Conservation (phyloP, 2,329 filamentous ascomycete species). For the Colletotrichum tabaci region DNA sequence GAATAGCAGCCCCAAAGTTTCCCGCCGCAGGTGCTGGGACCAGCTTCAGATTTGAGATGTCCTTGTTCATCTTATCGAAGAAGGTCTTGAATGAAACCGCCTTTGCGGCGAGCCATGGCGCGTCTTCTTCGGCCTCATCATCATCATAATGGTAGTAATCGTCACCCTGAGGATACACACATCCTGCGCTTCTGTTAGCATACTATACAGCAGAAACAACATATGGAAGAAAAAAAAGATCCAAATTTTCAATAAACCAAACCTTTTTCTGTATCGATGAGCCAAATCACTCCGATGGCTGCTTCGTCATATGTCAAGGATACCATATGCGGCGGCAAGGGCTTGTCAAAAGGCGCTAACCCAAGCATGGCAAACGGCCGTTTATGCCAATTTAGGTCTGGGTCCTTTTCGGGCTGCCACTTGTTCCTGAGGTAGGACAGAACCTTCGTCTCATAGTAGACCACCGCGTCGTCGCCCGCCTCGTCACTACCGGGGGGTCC, state of each 20-base stretch:
- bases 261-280: conserved; percentile 32
- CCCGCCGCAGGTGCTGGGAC: conserved; percentile 25
- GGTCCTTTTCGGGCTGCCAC: conserved; percentile 22
- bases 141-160: conserved; percentile 13
- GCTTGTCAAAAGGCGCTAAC: conserved; percentile 19
- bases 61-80: conserved; percentile 21
- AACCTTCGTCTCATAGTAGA: conserved; percentile 21
- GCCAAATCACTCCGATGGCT: conserved; percentile 13
- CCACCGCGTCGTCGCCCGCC: conserved; percentile 5
- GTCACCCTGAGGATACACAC: conserved; percentile 23
- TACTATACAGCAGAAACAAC: neutral
- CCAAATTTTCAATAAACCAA: too few species aligned
- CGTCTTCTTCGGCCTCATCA: conserved; percentile 6
- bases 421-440: conserved; percentile 25
- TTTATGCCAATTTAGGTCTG: conserved; percentile 18
- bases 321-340: conserved; percentile 20
- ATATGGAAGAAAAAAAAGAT: neutral
- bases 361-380: conserved; percentile 15
- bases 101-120: conserved; percentile 25
- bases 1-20: conserved; percentile 21
- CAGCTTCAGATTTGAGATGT: conserved; percentile 15
- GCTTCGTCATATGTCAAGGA: conserved; percentile 28
- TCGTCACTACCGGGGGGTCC: conserved; percentile 12
- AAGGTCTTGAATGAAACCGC: conserved; percentile 13
- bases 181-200: conserved; percentile 20